Evolutionary conservation across 441 rosid species (phyloP).

Genomic region (Erodium trifolium): DNA sequence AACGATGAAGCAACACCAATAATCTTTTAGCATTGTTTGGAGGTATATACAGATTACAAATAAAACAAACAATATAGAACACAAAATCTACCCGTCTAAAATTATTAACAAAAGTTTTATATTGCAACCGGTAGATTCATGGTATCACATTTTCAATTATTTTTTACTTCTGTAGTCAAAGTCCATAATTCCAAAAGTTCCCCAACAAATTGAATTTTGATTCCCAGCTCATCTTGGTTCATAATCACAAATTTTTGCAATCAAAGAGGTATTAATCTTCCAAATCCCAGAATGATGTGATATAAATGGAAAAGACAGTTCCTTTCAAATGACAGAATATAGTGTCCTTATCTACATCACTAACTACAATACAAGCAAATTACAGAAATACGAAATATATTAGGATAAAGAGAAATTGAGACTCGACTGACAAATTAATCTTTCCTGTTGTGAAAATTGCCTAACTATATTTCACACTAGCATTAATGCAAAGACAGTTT

Average conservation of each 20-base stretch:
- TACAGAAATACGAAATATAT: not conserved
- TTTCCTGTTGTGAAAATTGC: not conserved
- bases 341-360: not conserved
- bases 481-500: not conserved
- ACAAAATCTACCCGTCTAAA: not conserved
- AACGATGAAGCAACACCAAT: slow-evolving; percentile 7
- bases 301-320: not conserved
- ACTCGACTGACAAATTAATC: not conserved
- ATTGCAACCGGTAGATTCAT: not conserved
- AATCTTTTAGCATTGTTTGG: not conserved
- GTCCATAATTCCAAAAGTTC: not conserved
- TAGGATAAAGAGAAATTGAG: not conserved
- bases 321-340: not conserved
- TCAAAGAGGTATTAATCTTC: slow-evolving; percentile 1
- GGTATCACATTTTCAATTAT: slow-evolving; percentile 3
- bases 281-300: not conserved
- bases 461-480: not conserved
- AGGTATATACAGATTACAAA: slow-evolving; percentile 2
- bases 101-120: not conserved
- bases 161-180: not conserved
- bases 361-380: not conserved
- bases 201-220: not conserved
- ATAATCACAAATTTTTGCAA: not conserved
- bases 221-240: not conserved
- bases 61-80: slow-evolving; percentile 5